Base-by-base conservation (phyloP, 1,284 basidiomycete genomes). In the Ganoderma sinense region DNA sequence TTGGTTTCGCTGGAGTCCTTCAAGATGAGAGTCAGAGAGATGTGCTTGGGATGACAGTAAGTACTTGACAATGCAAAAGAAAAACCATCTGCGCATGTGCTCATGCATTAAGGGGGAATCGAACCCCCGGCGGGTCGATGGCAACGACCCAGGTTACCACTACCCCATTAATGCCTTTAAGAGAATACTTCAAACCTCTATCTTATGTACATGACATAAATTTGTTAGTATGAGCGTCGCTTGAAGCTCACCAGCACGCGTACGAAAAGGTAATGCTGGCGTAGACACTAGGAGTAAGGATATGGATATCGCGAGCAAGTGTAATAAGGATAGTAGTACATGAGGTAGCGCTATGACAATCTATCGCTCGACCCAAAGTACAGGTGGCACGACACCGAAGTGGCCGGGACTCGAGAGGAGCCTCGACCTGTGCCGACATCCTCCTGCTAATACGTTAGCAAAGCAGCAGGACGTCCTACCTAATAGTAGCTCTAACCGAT, bases 31-130 rank as follows among this genome's bases (percentile, higher is more conserved):
- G n/a, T n/a, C n/a, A n/a, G n/a, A n/a, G n/a, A n/a, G n/a, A n/a
- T n/a, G n/a, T n/a, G n/a, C n/a, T n/a, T n/a, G n/a, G n/a, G n/a
- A n/a, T n/a, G n/a, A n/a, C n/a, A n/a, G n/a, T n/a, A n/a, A n/a
- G n/a, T n/a, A n/a, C n/a, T n/a, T n/a, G n/a, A n/a, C n/a, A n/a
- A n/a, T n/a, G n/a, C n/a, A n/a, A n/a, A n/a, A n/a, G n/a, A n/a
- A n/a, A n/a, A n/a, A n/a, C n/a, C n/a, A n/a, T n/a, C n/a, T n/a
- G n/a, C n/a, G n/a, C n/a, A n/a, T n/a, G n/a, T n/a, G n/a, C n/a
- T n/a, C n/a, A 16, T 78, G 89, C 89, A 90, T 90, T 89, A 90
- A 91, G 88, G 75, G 89, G 88, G 89, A 90, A 91, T 91, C 87
- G 89, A 91, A 91, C 89, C 86, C 88, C 87, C 89, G 88, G 89